phyloP scores from a whole-genome alignment of 768 basidiomycete species.

The Serendipita indica region DNA sequence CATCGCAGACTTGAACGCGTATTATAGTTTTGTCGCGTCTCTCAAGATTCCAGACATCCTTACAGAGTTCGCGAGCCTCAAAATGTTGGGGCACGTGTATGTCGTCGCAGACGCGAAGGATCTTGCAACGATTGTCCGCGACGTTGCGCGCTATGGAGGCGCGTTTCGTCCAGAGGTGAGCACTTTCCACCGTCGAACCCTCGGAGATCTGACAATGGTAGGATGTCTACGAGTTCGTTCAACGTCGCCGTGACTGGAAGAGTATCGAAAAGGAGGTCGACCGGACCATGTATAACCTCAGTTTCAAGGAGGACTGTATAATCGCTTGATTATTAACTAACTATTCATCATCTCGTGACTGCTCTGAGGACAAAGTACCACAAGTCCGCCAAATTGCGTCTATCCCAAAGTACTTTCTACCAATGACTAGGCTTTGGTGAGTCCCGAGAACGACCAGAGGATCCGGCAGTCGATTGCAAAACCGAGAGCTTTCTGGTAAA shows the following conservation, averaged over 20 bases:
- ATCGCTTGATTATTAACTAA: too few species aligned
- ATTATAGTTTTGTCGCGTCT: constrained; percentile 75
- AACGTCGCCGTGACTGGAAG: constrained; percentile 92
- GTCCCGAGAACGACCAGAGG: background rate
- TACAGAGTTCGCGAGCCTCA: constrained; percentile 82
- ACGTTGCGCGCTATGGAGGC: constrained; percentile 91
- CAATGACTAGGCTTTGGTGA: background rate
- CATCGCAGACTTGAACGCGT: constrained; percentile 90
- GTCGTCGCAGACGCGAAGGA: constrained; percentile 94
- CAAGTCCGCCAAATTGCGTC: too few species aligned
- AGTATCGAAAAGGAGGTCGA: constrained; percentile 95
- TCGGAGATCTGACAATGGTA: constrained; percentile 18
- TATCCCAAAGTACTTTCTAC: too few species aligned
- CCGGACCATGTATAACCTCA: constrained; percentile 86
- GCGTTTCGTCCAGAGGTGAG: constrained; percentile 83
- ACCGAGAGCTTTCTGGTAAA: background rate
- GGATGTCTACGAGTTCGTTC: constrained; percentile 95
- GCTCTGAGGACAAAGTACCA: too few species aligned
- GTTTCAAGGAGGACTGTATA: constrained; percentile 84
- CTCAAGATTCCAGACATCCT: constrained; percentile 75
- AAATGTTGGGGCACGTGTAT: constrained; percentile 94
- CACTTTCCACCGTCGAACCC: constrained; percentile 7
- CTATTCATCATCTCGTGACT: too few species aligned
- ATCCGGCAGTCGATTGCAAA: background rate
- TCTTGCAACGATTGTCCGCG: constrained; percentile 86